Evolutionary conservation across 2,329 filamentous ascomycete species (phyloP).

Genomic region (Trematosphaeria pertusa): DNA sequence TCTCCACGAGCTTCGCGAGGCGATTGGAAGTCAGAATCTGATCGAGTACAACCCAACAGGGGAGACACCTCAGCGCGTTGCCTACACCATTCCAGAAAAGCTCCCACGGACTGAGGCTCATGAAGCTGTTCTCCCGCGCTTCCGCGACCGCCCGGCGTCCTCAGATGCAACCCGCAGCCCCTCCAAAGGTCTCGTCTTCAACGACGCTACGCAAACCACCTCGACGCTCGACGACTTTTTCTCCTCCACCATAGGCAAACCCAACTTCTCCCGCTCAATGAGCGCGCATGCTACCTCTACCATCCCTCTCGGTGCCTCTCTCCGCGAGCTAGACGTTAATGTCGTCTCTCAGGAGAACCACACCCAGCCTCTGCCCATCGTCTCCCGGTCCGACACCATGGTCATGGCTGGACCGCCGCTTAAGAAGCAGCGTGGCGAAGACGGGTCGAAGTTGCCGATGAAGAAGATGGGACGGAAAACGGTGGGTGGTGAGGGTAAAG

Average conservation of each 20-base stretch:
- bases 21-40: conserved; percentile 69
- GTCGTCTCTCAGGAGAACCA: conserved; percentile 42
- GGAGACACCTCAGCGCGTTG: conserved; percentile 79
- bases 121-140: conserved; percentile 61
- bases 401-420: conserved; percentile 43
- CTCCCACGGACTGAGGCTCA: conserved; percentile 78
- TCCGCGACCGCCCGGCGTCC: conserved; percentile 45
- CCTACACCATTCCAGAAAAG: conserved; percentile 80
- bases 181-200: conserved; percentile 61
- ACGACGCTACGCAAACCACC: conserved; percentile 54
- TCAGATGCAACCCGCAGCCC: conserved; percentile 48
- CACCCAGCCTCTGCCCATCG: conserved; percentile 40
- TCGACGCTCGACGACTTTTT: conserved; percentile 38
- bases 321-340: conserved; percentile 59
- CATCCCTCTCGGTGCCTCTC: conserved; percentile 36
- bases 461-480: conserved; percentile 53
- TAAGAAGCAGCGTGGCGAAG: conserved; percentile 52
- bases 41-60: conserved; percentile 87
- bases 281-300: conserved; percentile 27
- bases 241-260: conserved; percentile 26
- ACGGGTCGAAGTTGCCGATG: conserved; percentile 53
- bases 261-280: conserved; percentile 33
- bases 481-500: conserved; percentile 48
- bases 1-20: conserved; percentile 72
- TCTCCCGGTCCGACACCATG: conserved; percentile 38